Base-by-base conservation (phyloP, 1,284 basidiomycete species). In the Tremellales sp. region DNA sequence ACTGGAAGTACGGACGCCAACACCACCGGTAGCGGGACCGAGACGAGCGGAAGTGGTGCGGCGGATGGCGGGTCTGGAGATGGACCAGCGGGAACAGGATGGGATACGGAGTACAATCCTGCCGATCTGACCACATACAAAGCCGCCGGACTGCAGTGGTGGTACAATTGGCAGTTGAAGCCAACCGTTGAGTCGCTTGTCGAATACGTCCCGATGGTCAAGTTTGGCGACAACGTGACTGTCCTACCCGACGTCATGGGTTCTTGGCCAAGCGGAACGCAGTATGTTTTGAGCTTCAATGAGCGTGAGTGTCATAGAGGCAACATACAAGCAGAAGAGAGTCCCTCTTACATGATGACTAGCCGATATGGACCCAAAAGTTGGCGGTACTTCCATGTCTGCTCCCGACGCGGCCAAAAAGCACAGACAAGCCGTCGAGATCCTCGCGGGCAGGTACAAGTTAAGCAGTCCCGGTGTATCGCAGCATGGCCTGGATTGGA, bases 231-330 rank as follows among this genome's bases (percentile, higher is more conserved):
- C 11, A 45, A 40, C 21, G 47, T 54, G 15, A 22, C 43, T 22
- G 40, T 36, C 23, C 43, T 58, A 21, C 17, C 27, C 43, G 23
- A 46, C 33, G 24, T 35, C 46, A 22, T 35, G 29, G 33, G 6
- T 6, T 6, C 15, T 15, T 43, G 42, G 37, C 31, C 54, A 13
- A 26, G 45, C 43, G 39, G 48, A 1, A 52, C 49, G 11, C 37
- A 41, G 7, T 48, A 55, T 21, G 26, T 58, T 31, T 43, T 56
- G 22, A 42, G 42, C 15, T 58, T 55, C 54, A 58, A 58, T 35
- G 57, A 58, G 42, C 57, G 53, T 42, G 45, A 58, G 47, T 43
- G 35, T n/a, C n/a, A 17, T n/a, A n/a, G n/a, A n/a, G 5, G 17
- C 21, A 6, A 13, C 25, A 43, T 4, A 40, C 8, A 5, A 21